Percentiles rank a stretch among this genome's conserved stretches.
These are phyloP conservation scores for Cladophialophora immunda DNA, from an alignment of 2,329 filamentous ascomycete genomes.

Conservation along the genomic window DNA sequence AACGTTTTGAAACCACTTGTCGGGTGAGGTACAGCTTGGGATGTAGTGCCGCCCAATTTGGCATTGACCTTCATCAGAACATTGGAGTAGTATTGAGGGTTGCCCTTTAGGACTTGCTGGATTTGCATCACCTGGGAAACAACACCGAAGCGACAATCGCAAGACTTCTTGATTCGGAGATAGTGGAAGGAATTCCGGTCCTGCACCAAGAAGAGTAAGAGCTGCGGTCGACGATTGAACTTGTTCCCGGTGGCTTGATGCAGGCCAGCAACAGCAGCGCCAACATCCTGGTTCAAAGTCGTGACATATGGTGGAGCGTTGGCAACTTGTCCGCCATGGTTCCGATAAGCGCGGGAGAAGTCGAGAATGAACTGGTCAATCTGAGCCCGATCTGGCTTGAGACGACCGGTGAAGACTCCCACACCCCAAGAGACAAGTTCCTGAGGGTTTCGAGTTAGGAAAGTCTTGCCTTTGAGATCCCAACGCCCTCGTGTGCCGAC, in stretches of 20 bases:
- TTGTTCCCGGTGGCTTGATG: slow-evolving; percentile 65
- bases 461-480: slow-evolving; percentile 85
- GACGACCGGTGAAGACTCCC: slow-evolving; percentile 68
- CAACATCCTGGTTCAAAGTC: slow-evolving; percentile 54
- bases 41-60: slow-evolving; percentile 87
- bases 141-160: slow-evolving; percentile 84
- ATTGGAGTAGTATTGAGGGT: slow-evolving; percentile 88
- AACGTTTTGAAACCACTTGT: slow-evolving; percentile 45
- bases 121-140: slow-evolving; percentile 83
- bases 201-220: slow-evolving; percentile 80
- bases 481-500: slow-evolving; percentile 78
- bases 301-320: slow-evolving; percentile 58
- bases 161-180: slow-evolving; percentile 85
- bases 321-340: slow-evolving; percentile 67
- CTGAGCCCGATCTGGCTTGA: slow-evolving; percentile 52
- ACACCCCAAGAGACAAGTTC: slow-evolving; percentile 79
- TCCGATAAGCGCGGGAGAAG: slow-evolving; percentile 68
- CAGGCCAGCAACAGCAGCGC: slow-evolving; percentile 63
- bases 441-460: slow-evolving; percentile 69
- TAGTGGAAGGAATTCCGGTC: slow-evolving; percentile 78
- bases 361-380: slow-evolving; percentile 64
- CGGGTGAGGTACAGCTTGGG: slow-evolving; percentile 53
- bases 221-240: slow-evolving; percentile 69
- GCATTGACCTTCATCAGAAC: slow-evolving; percentile 97
- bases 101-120: slow-evolving; percentile 72